Evolutionary conservation across 805 yeast species (phyloP), one percentile per base, ranked within the genome.

Genomic region (Naumovozyma castellii): DNA sequence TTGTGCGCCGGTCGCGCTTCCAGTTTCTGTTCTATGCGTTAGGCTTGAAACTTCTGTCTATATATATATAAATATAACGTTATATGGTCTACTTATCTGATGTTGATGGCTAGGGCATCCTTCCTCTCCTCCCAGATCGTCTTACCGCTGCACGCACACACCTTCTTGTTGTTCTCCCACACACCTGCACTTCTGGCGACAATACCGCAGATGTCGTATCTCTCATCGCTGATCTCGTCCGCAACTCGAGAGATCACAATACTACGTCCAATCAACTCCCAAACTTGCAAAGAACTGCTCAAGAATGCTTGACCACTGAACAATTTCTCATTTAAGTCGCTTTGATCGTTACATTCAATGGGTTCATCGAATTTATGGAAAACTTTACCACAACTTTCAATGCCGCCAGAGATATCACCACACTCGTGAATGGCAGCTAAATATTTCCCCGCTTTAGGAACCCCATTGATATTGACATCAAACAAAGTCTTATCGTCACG

Each of bases 131-230:
- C 87, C 97, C 98, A 90, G 18, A 90, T 76, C 0, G 95, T 84
- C 69, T 87, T 86, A 14, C 98, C 98, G 13, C 90, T 79, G 61
- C 97, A 92, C 27, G 90, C 80, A 62, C 98, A 90, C 2, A 90
- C 94, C 43, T 78, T 78, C 63, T 90, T 90, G 50, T 82, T 84
- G 62, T 92, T 92, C 57, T 90, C 95, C 97, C 97, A 92, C 18
- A 78, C 84, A 13, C 98, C 98, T 1, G 98, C 97, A 52, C 94
- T 82, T 54, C 97, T 73, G 1, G 97, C 97, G 56, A 92, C 76
- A 18, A 90, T 95, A 22, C 98, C 97, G 37, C 79, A 80, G 8
- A 84, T 62, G 33, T 68, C 68, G 4, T 62, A 41, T 12, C 5
- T 9, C 13, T 29, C 32, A 14, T 71, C 67, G 32, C 65, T 56